Percentiles rank a stretch among this genome's conserved stretches.
phyloP scores from a whole-genome alignment of 768 basidiomycete genomes.

The Boletus sp. region DNA sequence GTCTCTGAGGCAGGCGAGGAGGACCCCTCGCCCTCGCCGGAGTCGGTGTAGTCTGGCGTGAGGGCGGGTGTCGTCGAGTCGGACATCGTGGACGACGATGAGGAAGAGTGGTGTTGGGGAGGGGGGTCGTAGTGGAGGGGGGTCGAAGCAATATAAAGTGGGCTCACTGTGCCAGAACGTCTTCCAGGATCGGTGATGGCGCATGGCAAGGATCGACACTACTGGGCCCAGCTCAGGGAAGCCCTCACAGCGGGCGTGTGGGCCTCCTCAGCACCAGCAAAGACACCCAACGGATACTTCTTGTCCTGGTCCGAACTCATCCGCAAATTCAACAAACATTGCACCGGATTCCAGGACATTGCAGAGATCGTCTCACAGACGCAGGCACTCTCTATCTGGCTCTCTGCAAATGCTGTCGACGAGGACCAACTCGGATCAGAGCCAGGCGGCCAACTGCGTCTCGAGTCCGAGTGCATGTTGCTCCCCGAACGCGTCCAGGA shows the following conservation, averaged over 20 bases:
- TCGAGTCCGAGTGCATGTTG: constrained; percentile 60
- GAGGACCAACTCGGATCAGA: constrained; percentile 56
- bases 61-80: constrained; percentile 50
- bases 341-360: constrained; percentile 55
- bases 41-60: constrained; percentile 62
- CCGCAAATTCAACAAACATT: constrained; percentile 87
- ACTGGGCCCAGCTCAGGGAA: constrained; percentile 72
- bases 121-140: constrained; percentile 12
- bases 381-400: constrained; percentile 58
- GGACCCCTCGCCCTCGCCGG: constrained; percentile 42
- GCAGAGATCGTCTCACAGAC: constrained; percentile 68
- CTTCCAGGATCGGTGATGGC: constrained; percentile 32
- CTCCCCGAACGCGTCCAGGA: constrained; percentile 58
- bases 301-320: constrained; percentile 78
- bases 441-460: constrained; percentile 31
- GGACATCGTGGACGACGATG: constrained; percentile 24
- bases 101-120: constrained; percentile 9
- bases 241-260: constrained; percentile 75
- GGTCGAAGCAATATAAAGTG: constrained; percentile 10
- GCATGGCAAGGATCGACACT: constrained; percentile 66
- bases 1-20: constrained; percentile 28
- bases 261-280: constrained; percentile 61
- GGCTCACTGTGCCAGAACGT: too few species aligned
- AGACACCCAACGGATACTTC: constrained; percentile 46
- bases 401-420: constrained; percentile 46